Evolutionary conservation across 2,329 filamentous ascomycete genomes (phyloP).

Genomic region (Cadophora malorum): DNA sequence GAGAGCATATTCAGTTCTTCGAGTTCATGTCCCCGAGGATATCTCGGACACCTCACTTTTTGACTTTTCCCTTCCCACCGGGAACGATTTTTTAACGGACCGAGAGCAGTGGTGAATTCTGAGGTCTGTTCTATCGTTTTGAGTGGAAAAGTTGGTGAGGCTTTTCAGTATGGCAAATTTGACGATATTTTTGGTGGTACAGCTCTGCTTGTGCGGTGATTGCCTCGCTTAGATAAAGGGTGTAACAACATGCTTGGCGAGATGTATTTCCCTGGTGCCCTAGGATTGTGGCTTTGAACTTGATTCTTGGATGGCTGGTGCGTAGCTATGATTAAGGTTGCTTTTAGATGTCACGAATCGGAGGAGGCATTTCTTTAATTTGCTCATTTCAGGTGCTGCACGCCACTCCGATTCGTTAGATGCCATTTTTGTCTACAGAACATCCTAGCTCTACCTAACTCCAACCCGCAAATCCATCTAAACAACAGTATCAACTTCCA

Average conservation of each 20-base stretch:
- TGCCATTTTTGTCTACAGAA: conserved; percentile 1
- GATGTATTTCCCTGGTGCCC: not conserved
- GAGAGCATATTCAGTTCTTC: conserved; percentile 26
- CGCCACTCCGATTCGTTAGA: not conserved
- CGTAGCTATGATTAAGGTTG: too few species aligned
- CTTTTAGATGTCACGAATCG: not conserved
- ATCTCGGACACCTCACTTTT: conserved; percentile 20
- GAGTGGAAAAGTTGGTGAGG: too few species aligned
- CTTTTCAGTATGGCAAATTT: too few species aligned
- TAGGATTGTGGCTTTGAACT: not conserved
- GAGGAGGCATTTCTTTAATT: too few species aligned
- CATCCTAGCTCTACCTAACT: not conserved
- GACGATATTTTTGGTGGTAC: not conserved
- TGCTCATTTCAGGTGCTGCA: not conserved
- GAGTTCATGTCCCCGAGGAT: conserved; percentile 31
- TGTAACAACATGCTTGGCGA: not conserved
- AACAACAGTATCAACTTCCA: conserved; percentile 29
- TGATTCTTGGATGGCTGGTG: not conserved
- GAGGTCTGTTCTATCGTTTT: too few species aligned
- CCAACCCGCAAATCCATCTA: conserved; percentile 12
- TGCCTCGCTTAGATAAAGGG: not conserved
- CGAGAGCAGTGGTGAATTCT: too few species aligned
- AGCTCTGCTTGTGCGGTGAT: not conserved
- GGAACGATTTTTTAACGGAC: too few species aligned
- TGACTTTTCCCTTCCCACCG: not conserved